Conservation (phyloP, 129 eudicot species). For the Arctium minus region DNA sequence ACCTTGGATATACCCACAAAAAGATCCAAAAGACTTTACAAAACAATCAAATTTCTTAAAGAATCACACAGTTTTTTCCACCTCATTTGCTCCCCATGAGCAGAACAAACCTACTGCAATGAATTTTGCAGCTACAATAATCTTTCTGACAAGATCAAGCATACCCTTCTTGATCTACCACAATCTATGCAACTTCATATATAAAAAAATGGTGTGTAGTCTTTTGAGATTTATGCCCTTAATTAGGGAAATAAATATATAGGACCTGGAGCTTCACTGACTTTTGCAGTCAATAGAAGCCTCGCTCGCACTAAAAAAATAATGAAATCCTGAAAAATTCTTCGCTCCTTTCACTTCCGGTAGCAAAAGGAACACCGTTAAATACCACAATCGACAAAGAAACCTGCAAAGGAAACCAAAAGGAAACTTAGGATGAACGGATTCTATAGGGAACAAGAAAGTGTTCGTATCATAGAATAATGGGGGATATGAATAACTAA, state of each 20-base stretch:
- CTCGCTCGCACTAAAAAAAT: conserved; percentile 6
- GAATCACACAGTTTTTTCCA: conserved; percentile 1
- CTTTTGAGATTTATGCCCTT: conserved; percentile 14
- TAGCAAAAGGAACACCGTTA: conserved; percentile 6
- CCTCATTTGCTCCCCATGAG: conserved; percentile 20
- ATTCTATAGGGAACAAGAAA: background rate
- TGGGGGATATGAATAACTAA: background rate
- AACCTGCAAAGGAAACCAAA: conserved; percentile 23
- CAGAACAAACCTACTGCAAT: conserved; percentile 9
- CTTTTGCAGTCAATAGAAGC: conserved; percentile 19
- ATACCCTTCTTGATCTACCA: conserved; percentile 20
- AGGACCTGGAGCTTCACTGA: conserved; percentile 16
- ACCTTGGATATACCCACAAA: background rate
- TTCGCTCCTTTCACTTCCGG: conserved; percentile 15
- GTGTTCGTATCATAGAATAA: background rate
- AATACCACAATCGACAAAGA: conserved; percentile 5
- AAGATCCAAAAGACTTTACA: background rate
- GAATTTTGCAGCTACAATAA: conserved; percentile 9
- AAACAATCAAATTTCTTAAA: conserved; percentile 9
- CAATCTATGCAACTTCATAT: conserved; percentile 23
- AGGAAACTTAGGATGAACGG: background rate
- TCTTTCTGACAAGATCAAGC: conserved; percentile 23
- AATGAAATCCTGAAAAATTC: conserved; percentile 7
- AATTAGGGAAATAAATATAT: conserved; percentile 4
- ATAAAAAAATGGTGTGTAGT: conserved; percentile 6